Evolutionary conservation across 2,329 filamentous ascomycete species (phyloP).

Genomic region (Ustilaginoidea virens): DNA sequence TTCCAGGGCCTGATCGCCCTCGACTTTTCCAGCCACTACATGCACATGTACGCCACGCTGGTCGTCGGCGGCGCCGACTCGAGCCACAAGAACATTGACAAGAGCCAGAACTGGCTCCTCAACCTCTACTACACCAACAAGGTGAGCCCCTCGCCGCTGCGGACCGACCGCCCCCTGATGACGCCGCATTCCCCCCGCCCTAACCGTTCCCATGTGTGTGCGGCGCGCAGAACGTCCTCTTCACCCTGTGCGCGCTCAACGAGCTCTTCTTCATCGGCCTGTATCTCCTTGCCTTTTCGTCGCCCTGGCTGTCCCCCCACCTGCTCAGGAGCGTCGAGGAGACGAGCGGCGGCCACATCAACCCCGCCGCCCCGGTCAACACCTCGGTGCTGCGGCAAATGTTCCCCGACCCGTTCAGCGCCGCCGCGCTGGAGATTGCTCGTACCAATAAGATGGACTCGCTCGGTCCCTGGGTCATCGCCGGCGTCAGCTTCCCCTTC

Average conservation of each 20-base stretch:
- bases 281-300: slow-evolving; percentile 94
- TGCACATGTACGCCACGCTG: slow-evolving; percentile 96
- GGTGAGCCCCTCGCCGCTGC: too few relatives aligned
- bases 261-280: slow-evolving; percentile 97
- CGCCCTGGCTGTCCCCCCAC: slow-evolving; percentile 72
- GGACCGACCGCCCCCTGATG: too few relatives aligned
- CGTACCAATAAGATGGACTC: slow-evolving; percentile 87
- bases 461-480: slow-evolving; percentile 52
- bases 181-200: too few relatives aligned
- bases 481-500: slow-evolving; percentile 64
- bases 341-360: slow-evolving; percentile 33
- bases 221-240: slow-evolving; percentile 79
- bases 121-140: slow-evolving; percentile 97
- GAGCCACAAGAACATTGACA: slow-evolving; percentile 89
- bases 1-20: slow-evolving; percentile 90
- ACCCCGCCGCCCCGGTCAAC: slow-evolving; percentile 54
- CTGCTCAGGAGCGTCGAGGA: slow-evolving; percentile 51
- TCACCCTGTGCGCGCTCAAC: slow-evolving; percentile 79
- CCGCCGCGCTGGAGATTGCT: slow-evolving; percentile 81
- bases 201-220: too few relatives aligned
- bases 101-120: slow-evolving; percentile 72
- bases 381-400: slow-evolving; percentile 56
- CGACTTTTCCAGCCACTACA: slow-evolving; percentile 92
- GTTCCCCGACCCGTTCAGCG: slow-evolving; percentile 82
- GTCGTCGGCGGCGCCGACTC: slow-evolving; percentile 67